phyloP scores from a whole-genome alignment of 768 basidiomycete species.

The Leccinum disarticulatum region DNA sequence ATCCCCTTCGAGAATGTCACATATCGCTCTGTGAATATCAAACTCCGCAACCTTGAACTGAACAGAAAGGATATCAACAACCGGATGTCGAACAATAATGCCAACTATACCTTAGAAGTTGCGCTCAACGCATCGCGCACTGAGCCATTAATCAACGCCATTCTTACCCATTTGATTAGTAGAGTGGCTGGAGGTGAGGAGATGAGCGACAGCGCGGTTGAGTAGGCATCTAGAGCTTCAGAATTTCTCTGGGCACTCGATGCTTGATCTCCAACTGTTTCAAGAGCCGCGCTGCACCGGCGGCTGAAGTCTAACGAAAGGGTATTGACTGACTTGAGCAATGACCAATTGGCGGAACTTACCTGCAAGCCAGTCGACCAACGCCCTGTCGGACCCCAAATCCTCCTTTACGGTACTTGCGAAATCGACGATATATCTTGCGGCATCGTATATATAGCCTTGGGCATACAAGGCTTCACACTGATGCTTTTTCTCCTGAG shows the following conservation, averaged over 20 bases:
- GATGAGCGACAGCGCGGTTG: not conserved
- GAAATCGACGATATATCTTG: not conserved
- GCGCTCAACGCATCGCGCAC: not conserved
- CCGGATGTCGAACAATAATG: not conserved
- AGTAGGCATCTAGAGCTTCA: conserved; percentile 1
- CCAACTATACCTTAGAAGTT: not conserved
- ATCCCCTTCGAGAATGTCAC: not conserved
- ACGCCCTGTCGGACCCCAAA: not conserved
- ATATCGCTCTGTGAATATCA: not conserved
- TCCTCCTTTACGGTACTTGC: not conserved
- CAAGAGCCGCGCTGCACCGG: not conserved
- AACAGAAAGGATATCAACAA: not conserved
- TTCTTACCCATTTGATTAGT: not conserved
- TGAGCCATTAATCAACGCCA: not conserved
- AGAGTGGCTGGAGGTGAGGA: not conserved
- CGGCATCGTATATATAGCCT: conserved; percentile 1
- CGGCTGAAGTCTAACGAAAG: conserved; percentile 1
- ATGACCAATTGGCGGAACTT: not conserved
- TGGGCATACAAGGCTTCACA: conserved; percentile 6
- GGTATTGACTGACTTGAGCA: not conserved
- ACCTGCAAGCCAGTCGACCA: conserved; percentile 10
- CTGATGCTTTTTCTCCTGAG: conserved; percentile 4
- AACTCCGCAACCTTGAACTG: conserved; percentile 7
- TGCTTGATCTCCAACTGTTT: not conserved
- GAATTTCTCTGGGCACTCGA: not conserved